A percentile compares a stretch with the other conserved stretches of the same genome.
These are phyloP conservation scores for Colletotrichum musicola DNA, from an alignment of 2,329 filamentous ascomycete genomes.

Conservation along the genomic window DNA sequence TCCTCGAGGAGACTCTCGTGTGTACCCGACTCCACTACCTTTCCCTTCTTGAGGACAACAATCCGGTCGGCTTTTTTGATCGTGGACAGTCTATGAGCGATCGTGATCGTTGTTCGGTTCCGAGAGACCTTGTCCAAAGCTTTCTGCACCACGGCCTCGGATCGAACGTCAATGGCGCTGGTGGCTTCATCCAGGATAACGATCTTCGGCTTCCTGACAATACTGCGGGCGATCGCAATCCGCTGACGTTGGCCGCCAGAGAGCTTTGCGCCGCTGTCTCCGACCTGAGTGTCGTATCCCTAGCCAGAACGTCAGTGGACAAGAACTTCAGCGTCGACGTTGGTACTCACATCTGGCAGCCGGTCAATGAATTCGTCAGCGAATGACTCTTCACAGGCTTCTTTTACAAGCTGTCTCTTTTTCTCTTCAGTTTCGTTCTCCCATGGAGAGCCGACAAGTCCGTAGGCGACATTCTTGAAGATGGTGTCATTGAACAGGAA, in stretches of 20 bases:
- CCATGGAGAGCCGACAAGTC: constrained; percentile 66
- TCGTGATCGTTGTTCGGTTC: constrained; percentile 77
- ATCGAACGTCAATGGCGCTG: constrained; percentile 70
- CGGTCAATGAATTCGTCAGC: constrained; percentile 77
- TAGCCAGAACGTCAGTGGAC: constrained; percentile 45
- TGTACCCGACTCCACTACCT: constrained; percentile 79
- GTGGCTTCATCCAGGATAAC: constrained; percentile 84
- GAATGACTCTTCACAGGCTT: constrained; percentile 76
- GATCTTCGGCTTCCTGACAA: constrained; percentile 78
- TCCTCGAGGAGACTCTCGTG: constrained; percentile 77
- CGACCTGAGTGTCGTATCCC: constrained; percentile 78
- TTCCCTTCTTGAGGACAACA: constrained; percentile 78
- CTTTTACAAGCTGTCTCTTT: constrained; percentile 70
- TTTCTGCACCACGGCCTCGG: constrained; percentile 72
- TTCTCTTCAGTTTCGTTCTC: constrained; percentile 65
- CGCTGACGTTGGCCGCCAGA: constrained; percentile 90
- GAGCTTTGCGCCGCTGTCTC: constrained; percentile 72
- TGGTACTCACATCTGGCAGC: constrained; percentile 63
- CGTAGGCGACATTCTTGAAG: constrained; percentile 72
- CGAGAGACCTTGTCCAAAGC: constrained; percentile 72
- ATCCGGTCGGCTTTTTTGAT: constrained; percentile 85
- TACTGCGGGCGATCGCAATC: constrained; percentile 81
- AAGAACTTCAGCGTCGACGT: background rate
- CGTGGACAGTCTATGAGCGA: constrained; percentile 81
- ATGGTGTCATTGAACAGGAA: constrained; percentile 77